These are phyloP conservation scores for Vickermania spadyakhi DNA, from an alignment of 208 protist species.

Conservation along the genomic window DNA sequence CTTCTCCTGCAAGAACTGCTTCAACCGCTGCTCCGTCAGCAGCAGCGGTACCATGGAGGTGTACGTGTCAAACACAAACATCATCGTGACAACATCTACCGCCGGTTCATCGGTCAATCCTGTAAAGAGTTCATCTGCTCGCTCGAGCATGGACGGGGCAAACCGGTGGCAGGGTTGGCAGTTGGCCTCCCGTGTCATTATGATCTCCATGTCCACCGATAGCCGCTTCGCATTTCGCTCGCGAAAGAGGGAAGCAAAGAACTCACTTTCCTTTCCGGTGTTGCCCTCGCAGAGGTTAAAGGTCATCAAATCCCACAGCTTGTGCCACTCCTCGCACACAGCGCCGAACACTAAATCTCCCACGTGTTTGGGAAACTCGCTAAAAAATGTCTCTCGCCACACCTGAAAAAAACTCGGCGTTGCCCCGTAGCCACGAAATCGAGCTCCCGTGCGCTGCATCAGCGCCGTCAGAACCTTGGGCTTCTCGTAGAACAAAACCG, in stretches of 20 bases:
- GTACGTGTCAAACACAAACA: constrained; percentile 39
- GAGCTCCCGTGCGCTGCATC: constrained; percentile 49
- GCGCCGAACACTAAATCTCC: constrained; percentile 39
- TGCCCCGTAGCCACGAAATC: constrained; percentile 60
- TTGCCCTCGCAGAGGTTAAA: constrained; percentile 45
- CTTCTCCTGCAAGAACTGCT: constrained; percentile 48
- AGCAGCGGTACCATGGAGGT: constrained; percentile 38
- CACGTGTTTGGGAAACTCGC: constrained; percentile 63
- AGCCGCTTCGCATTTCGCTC: constrained; percentile 32
- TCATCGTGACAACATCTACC: constrained; percentile 38
- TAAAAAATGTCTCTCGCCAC: constrained; percentile 59
- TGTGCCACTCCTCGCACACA: constrained; percentile 46
- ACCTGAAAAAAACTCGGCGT: constrained; percentile 30
- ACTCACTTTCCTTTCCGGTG: constrained; percentile 36
- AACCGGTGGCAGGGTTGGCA: constrained; percentile 42
- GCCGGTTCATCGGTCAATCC: constrained; percentile 47
- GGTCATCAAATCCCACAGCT: constrained; percentile 46
- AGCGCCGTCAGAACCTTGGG: constrained; percentile 41
- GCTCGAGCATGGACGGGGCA: constrained; percentile 50
- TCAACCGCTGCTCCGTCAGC: constrained; percentile 17
- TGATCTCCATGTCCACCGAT: constrained; percentile 44
- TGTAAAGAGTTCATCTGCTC: constrained; percentile 56
- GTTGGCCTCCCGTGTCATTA: constrained; percentile 34
- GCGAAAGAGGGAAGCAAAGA: constrained; percentile 33
- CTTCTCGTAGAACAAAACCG: constrained; percentile 60